These are phyloP conservation scores for Apiospora saccharicola DNA, from an alignment of 2,329 filamentous ascomycete genomes.

Conservation along the genomic window DNA sequence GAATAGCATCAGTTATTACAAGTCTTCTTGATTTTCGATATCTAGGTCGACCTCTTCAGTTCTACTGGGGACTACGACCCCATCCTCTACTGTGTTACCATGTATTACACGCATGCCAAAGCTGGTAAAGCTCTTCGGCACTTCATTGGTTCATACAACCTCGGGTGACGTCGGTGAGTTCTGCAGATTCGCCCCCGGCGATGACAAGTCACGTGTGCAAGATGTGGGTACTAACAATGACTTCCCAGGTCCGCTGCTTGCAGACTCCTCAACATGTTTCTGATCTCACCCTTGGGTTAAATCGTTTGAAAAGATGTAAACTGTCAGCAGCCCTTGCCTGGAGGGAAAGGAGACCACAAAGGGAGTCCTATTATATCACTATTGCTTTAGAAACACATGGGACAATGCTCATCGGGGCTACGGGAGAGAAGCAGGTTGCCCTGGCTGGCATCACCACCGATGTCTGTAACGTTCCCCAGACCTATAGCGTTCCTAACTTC, in stretches of 20 bases:
- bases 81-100: slow-evolving; percentile 70
- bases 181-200: too few relatives aligned
- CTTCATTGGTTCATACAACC: slow-evolving; percentile 75
- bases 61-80: slow-evolving; percentile 72
- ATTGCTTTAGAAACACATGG: slow-evolving; percentile 64
- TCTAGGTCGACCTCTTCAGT: slow-evolving; percentile 65
- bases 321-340: not conserved
- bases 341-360: not conserved
- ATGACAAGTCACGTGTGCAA: not conserved
- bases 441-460: slow-evolving; percentile 77
- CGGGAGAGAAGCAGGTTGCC: slow-evolving; percentile 74
- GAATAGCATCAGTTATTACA: slow-evolving; percentile 45
- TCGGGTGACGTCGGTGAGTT: slow-evolving; percentile 64
- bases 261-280: slow-evolving; percentile 73
- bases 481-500: not conserved
- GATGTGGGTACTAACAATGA: not conserved
- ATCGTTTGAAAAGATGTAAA: slow-evolving; percentile 70
- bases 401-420: slow-evolving; percentile 73
- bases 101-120: slow-evolving; percentile 73
- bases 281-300: slow-evolving; percentile 69
- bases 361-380: not conserved
- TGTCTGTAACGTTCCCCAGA: slow-evolving; percentile 61
- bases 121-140: slow-evolving; percentile 70
- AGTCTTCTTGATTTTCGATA: slow-evolving; percentile 65
- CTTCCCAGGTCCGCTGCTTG: slow-evolving; percentile 65